A percentile compares a stretch with the other conserved stretches of the same genome.
These are phyloP conservation scores for Syzygium aromaticum DNA, from an alignment of 345 rosid genomes.

Conservation along the genomic window DNA sequence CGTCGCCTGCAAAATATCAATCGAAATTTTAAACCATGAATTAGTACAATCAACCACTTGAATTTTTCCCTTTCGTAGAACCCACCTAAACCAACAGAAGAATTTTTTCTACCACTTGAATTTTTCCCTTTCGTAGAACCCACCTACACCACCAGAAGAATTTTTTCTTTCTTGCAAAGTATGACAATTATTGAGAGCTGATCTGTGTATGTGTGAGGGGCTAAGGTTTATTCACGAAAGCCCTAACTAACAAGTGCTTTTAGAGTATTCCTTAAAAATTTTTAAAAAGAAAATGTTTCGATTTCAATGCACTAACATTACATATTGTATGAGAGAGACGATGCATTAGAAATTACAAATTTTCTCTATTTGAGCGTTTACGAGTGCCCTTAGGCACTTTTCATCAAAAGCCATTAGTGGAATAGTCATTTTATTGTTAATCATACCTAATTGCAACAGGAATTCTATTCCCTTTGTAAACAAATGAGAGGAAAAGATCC, in stretches of 20 bases:
- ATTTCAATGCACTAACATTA: background rate
- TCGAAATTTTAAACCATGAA: background rate
- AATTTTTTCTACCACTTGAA: background rate
- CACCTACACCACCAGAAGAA: background rate
- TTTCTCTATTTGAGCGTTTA: too few species aligned
- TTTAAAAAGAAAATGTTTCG: background rate
- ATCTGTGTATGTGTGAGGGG: background rate
- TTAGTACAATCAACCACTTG: background rate
- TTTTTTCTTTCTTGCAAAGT: background rate
- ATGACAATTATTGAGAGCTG: background rate
- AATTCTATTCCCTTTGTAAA: background rate
- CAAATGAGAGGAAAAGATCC: background rate
- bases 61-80: background rate
- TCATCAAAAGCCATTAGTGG: background rate
- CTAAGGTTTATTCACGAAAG: background rate
- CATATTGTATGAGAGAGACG: background rate
- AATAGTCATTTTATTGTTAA: background rate
- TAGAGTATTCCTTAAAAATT: background rate
- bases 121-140: background rate
- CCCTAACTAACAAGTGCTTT: background rate
- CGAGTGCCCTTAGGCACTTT: too few species aligned
- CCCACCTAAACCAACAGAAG: background rate
- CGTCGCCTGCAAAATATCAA: background rate
- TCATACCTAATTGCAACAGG: background rate
- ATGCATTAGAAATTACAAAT: background rate